These are phyloP conservation scores for Salix caprea DNA, from an alignment of 345 rosid species.

Conservation along the genomic window DNA sequence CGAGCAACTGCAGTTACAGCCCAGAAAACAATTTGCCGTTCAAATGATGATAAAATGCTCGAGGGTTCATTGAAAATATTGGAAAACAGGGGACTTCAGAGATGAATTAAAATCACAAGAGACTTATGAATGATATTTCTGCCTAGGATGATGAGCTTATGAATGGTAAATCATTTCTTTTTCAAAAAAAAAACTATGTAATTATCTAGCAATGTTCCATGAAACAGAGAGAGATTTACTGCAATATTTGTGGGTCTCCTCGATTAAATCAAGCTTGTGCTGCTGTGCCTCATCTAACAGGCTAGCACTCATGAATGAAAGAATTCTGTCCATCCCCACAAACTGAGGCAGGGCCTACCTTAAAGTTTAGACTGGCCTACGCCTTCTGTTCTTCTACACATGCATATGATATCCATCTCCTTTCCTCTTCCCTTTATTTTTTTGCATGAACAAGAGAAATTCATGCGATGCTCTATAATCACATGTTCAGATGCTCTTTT, in stretches of 20 bases:
- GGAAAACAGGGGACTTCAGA: too few relatives aligned
- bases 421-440: not conserved
- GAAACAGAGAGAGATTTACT: too few relatives aligned
- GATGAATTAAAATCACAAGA: not conserved
- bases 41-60: not conserved
- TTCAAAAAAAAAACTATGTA: too few relatives aligned
- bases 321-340: conserved; percentile 9
- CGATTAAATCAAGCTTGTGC: conserved; percentile 5
- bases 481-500: not conserved
- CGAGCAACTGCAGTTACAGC: conserved; percentile 42
- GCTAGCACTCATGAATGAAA: conserved; percentile 8
- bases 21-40: too few relatives aligned
- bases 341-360: not conserved
- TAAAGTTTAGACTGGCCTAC: not conserved
- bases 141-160: not conserved
- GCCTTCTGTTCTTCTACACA: not conserved
- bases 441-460: not conserved
- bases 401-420: not conserved
- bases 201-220: too few relatives aligned
- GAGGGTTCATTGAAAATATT: too few relatives aligned
- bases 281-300: conserved; percentile 13
- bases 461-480: not conserved
- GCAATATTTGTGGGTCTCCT: conserved; percentile 4
- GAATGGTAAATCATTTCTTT: not conserved
- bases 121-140: too few relatives aligned